Conservation (phyloP, 1,139 yeast species). For the Magnusiomyces fungicola region DNA sequence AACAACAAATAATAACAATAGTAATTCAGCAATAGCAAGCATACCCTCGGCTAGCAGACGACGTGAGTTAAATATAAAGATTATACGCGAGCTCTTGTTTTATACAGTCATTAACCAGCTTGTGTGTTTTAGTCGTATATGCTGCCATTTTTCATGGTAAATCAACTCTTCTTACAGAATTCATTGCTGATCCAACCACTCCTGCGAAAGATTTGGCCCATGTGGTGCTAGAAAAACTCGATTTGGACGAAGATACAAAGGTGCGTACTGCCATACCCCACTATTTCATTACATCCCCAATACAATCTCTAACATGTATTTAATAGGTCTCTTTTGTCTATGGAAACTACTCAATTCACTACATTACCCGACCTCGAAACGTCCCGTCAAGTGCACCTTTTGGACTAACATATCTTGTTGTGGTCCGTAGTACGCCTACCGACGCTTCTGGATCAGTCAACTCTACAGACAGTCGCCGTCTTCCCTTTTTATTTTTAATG, state of each 20-base stretch:
- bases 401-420: constrained; percentile 31
- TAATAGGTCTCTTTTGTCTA: constrained; percentile 29
- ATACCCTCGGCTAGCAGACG: too few relatives aligned
- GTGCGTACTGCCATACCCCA: constrained; percentile 11
- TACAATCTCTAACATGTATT: too few relatives aligned
- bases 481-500: constrained; percentile 30
- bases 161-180: constrained; percentile 16
- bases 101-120: too few relatives aligned
- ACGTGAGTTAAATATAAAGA: too few relatives aligned
- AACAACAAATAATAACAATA: too few relatives aligned
- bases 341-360: constrained; percentile 31
- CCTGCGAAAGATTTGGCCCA: constrained; percentile 23
- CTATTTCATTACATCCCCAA: neutral
- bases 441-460: neutral
- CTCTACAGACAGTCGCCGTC: constrained; percentile 25
- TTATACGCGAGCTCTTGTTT: too few relatives aligned
- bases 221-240: constrained; percentile 25
- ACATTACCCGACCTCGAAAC: constrained; percentile 26
- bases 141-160: constrained; percentile 29
- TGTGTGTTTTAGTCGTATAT: constrained; percentile 28
- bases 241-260: constrained; percentile 25
- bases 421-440: constrained; percentile 13
- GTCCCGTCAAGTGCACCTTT: constrained; percentile 21
- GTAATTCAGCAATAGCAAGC: too few relatives aligned
- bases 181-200: constrained; percentile 18